phyloP scores from a whole-genome alignment of 2,329 filamentous ascomycete genomes.

The Aspergillus sojae region DNA sequence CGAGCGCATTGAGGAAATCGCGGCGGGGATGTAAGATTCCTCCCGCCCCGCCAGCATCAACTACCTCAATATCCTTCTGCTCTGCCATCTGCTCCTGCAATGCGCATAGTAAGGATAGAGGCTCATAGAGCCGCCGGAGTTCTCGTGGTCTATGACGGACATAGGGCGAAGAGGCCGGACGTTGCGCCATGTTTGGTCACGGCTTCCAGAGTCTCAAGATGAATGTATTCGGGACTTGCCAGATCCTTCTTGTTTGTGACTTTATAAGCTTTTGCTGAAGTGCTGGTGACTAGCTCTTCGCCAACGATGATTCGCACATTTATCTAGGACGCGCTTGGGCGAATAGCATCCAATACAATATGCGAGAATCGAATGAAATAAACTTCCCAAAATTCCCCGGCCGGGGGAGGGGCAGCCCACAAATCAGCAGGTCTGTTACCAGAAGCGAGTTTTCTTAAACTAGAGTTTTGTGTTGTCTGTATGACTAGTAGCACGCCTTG shows the following conservation, averaged over 20 bases:
- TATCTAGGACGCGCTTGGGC: too few species aligned
- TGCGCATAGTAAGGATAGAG: neutral
- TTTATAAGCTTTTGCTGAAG: too few species aligned
- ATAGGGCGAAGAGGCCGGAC: neutral
- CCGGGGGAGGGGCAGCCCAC: neutral
- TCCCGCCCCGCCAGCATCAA: neutral
- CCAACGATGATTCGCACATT: too few species aligned
- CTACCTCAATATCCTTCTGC: neutral
- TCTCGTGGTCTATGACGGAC: neutral
- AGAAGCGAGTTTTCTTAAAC: neutral
- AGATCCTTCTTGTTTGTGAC: too few species aligned
- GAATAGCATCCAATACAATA: neutral
- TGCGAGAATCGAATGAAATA: neutral
- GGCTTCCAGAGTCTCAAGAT: neutral
- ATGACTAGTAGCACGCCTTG: neutral
- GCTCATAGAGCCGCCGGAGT: neutral
- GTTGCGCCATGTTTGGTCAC: neutral
- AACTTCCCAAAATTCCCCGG: neutral
- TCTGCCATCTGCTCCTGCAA: neutral
- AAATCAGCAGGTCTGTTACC: neutral
- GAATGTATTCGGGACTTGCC: neutral
- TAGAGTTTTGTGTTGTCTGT: too few species aligned
- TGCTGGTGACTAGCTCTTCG: too few species aligned
- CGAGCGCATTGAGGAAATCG: neutral
- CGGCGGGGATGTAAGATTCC: neutral